Evolutionary conservation across 2,329 filamentous ascomycete genomes (phyloP), one percentile per base, ranked within the genome.

Genomic region (Alternaria brassicae): DNA sequence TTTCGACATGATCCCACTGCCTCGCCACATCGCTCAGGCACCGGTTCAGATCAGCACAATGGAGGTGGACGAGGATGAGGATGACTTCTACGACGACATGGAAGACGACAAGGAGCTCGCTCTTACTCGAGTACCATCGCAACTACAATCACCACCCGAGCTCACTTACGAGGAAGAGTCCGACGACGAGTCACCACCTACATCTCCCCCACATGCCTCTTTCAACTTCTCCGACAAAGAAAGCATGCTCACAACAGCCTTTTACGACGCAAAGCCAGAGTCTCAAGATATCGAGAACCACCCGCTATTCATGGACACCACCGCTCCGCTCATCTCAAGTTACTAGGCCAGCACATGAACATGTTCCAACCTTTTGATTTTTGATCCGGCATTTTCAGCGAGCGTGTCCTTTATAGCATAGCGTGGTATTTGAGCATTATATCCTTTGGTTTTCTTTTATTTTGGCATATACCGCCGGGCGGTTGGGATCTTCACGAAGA

Each of bases 151-250:
- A 69, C 81, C 81, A 58, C 82, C 82, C 41, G 81, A 83, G 72
- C 81, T 83, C 62, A 77, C 81, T 41, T 78, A 81, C 73, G 81
- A 83, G 62, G 78, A 79, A 37, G 80, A 81, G 65, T 81, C 79
- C 4, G 81, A 83, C 58, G 81, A 84, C 72, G 81, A 83, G 56
- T 77, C 78, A 27, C 79, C 80, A 57, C 82, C 81, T 48, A 72
- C 77, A 42, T 82, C 82, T 42, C 82, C 82, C 41, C 79, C 81
- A 25, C 74, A 79, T 61, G 65, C 77, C 19, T 72, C 73, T 12
- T 73, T 83, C 69, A 79, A 83, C 60, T 79, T 81, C 71, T 78
- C 76, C 47, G 78, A 82, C 55, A 82, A 83, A 72, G 73, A 82
- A 62, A 74, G 79, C 47, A 81, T 82, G 72, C 76, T 81, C 69